Conservation (phyloP, 257 asterid species). For the Fraxinus anomala region DNA sequence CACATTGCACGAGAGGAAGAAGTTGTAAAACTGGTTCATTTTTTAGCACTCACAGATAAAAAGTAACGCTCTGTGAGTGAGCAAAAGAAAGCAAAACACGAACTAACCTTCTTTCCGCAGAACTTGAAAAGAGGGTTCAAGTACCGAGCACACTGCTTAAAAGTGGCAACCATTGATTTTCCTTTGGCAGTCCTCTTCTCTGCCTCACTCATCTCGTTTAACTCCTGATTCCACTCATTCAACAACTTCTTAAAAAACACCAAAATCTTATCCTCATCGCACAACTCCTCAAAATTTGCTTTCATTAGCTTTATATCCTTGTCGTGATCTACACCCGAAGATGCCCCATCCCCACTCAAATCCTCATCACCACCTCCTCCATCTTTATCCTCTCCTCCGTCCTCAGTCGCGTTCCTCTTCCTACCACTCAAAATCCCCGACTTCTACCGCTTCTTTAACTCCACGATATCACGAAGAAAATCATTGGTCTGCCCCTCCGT, state of each 20-base stretch:
- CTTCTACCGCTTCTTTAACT: constrained; percentile 88
- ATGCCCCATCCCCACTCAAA: constrained; percentile 68
- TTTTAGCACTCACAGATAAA: neutral
- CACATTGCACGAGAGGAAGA: neutral
- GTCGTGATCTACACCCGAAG: constrained; percentile 71
- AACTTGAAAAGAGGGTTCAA: constrained; percentile 84
- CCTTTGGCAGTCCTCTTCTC: constrained; percentile 98
- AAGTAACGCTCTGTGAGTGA: neutral
- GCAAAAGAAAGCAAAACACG: neutral
- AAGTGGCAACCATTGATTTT: constrained; percentile 90
- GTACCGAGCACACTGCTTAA: constrained; percentile 94
- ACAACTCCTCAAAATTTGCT: constrained; percentile 68
- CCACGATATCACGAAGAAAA: constrained; percentile 82
- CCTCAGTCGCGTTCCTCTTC: constrained; percentile 72
- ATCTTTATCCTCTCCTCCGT: constrained; percentile 73
- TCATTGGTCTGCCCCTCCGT: constrained; percentile 98
- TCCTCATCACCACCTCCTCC: constrained; percentile 83
- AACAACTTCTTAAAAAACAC: constrained; percentile 89
- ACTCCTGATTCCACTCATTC: constrained; percentile 94
- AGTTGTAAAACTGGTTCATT: neutral
- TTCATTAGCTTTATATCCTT: constrained; percentile 87
- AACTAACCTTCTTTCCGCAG: constrained; percentile 89
- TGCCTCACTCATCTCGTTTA: constrained; percentile 73
- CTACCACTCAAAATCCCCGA: constrained; percentile 77
- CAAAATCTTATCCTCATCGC: constrained; percentile 93